Percentiles rank a stretch among this genome's conserved stretches.
Evolutionary conservation across 371 early-diverging fungal species (phyloP).

Genomic region (Synchytrium microbalum): DNA sequence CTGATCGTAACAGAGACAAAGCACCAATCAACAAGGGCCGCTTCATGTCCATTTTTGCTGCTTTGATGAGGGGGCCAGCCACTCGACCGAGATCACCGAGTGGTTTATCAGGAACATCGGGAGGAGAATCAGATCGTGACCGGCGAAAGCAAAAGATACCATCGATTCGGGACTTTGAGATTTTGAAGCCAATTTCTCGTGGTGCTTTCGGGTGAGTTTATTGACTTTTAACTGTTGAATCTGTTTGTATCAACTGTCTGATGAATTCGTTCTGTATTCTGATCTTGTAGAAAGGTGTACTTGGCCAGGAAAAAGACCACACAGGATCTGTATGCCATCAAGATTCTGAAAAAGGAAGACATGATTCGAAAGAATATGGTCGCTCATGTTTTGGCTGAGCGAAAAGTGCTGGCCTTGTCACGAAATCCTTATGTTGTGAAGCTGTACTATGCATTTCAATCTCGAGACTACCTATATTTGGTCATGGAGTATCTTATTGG

Average conservation of each 20-base stretch:
- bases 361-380: conserved; percentile 92
- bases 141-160: conserved; percentile 42
- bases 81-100: not conserved
- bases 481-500: conserved; percentile 52
- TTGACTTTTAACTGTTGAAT: not conserved
- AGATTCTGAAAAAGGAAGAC: conserved; percentile 82
- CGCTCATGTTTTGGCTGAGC: conserved; percentile 84
- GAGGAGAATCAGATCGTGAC: conserved; percentile 9
- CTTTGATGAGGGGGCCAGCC: conserved; percentile 22
- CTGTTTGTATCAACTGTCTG: not conserved
- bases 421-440: conserved; percentile 46
- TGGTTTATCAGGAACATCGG: not conserved
- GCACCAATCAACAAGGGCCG: conserved; percentile 5
- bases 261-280: not conserved
- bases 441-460: conserved; percentile 53
- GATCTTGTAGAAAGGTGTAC: conserved; percentile 53
- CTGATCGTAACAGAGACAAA: conserved; percentile 3
- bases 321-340: conserved; percentile 84
- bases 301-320: conserved; percentile 75
- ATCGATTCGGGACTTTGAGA: conserved; percentile 73
- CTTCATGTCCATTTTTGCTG: conserved; percentile 32
- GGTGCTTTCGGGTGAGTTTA: conserved; percentile 70
- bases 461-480: conserved; percentile 35
- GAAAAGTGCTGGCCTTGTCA: conserved; percentile 72
- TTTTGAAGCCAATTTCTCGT: conserved; percentile 78